Base-by-base conservation (phyloP, 2,329 filamentous ascomycete genomes). In the Diaporthe citri region DNA sequence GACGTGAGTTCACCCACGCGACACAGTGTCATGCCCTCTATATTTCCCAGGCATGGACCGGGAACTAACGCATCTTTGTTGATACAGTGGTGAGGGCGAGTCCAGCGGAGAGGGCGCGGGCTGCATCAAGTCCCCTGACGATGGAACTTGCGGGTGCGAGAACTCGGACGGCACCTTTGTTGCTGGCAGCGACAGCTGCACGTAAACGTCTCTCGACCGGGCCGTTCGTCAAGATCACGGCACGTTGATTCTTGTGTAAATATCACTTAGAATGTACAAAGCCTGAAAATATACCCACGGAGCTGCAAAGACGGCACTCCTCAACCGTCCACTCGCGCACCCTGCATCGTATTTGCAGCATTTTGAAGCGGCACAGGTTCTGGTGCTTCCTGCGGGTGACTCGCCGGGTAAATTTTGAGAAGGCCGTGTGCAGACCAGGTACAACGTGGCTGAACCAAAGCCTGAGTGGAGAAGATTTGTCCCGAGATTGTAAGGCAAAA, bases 111-210 rank as follows among this genome's bases (percentile, higher is more conserved):
- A 77, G 15, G 83, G 83, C 2, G 81, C 83, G 0, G 80, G 79
- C 2, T 87, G 85, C 77, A 86, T 87, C 67, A 81, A 81, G 76
- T 80, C 81, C 71, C 84, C 84, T 8, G 73, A 81, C 10, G 82
- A 80, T 41, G 84, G 84, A 13, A 80, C 79, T 22, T 86, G 85
- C 77, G 85, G 84, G 0, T 86, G 85, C 72, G 84, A 86, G 80
- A 80, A 83, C 76, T 85, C 83, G 28, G 80, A 84, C 79, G 85
- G 85, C 9, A 80, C 77, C 1, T 86, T 85, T 73, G 76, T 85
- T 36, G 73, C 74, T 60, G 83, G 83, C 9, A 77, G 78, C 43
- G 69, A 69, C 39, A 78, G 75, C 75, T 83, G 82, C 75, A 74
- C 48, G 3, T 79, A 72, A 73, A 22, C 12, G 4, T 48, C 41